phyloP scores from a whole-genome alignment of 2,329 filamentous ascomycete species.

The Escovopsis sp. region DNA sequence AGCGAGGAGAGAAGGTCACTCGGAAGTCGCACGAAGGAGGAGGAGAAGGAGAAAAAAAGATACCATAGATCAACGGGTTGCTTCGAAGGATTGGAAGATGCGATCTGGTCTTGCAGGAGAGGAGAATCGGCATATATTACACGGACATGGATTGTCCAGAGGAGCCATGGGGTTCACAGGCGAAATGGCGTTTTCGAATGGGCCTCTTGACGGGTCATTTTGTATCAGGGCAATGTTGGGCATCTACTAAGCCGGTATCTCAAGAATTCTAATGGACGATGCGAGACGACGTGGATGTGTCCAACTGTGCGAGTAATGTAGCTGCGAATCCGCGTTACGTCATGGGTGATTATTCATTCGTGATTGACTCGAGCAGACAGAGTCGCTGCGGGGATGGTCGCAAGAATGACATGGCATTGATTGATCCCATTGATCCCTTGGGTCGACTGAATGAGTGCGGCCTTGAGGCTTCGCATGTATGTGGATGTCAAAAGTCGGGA shows the following conservation, averaged over 20 bases:
- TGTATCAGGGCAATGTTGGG: background rate
- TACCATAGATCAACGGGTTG: background rate
- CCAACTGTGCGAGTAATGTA: no score
- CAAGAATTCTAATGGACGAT: background rate
- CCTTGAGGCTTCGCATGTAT: no score
- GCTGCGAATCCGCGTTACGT: no score
- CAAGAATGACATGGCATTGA: no score
- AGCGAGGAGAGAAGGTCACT: background rate
- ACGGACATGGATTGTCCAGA: slow-evolving; percentile 1
- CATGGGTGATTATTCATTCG: no score
- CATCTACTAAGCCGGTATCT: slow-evolving; percentile 1
- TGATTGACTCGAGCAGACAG: background rate
- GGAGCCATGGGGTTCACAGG: background rate
- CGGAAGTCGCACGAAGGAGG: background rate
- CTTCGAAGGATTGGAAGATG: background rate
- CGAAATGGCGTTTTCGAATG: slow-evolving; percentile 1
- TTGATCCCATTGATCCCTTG: no score
- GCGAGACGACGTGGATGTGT: no score
- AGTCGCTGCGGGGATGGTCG: background rate
- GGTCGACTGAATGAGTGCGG: no score
- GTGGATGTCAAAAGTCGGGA: no score
- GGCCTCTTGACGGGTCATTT: slow-evolving; percentile 3
- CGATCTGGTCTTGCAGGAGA: no score
- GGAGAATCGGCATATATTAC: background rate
- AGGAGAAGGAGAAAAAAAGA: background rate